Evolutionary conservation across 148 eudicot species (phyloP), one percentile per base, ranked within the genome.

Genomic region (Dianthus caryophyllus): DNA sequence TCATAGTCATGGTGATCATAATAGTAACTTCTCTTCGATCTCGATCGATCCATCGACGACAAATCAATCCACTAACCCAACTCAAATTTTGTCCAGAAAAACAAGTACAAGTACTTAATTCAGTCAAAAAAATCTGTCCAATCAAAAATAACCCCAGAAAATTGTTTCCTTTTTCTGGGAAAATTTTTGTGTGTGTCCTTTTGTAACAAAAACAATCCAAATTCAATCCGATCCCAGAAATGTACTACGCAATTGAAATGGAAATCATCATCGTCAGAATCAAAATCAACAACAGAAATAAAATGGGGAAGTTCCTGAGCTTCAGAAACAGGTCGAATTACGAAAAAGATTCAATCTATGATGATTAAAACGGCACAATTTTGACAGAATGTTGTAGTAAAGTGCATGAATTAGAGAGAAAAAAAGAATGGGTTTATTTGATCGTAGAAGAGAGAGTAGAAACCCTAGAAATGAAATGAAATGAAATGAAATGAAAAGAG

Each of bases 11-110:
- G 90, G 73, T 81, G 82, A 64, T 81, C 84, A 78, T 81, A 81
- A 74, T 91, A 86, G 78, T 88, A 91, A 83, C 82, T 83, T 74
- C 97, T 71, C 78, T 91, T 91, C 73, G 97, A 86, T 91, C 97
- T 91, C 12, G 97, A 88, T 80, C 97, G 80, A 61, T 91, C 93
- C 94, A 90, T 90, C 18, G 13, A 41, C 26, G 21, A 11, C n/a
- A n/a, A n/a, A n/a, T n/a, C n/a, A n/a, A 16, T 31, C 12, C 13
- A 17, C 16, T 50, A 12, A n/a, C 27, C 21, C 51, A 25, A 53
- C 61, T n/a, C 24, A 43, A 58, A 43, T 36, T 55, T 51, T 41
- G 77, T 68, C 72, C 67, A 54, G 50, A 66, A 66, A 12, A 49
- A 15, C 22, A 58, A 61, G 30, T 64, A 21, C 48, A 33, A 33